phyloP scores from a whole-genome alignment of 176 grass and related monocot genomes.

The Carex littledalei region DNA sequence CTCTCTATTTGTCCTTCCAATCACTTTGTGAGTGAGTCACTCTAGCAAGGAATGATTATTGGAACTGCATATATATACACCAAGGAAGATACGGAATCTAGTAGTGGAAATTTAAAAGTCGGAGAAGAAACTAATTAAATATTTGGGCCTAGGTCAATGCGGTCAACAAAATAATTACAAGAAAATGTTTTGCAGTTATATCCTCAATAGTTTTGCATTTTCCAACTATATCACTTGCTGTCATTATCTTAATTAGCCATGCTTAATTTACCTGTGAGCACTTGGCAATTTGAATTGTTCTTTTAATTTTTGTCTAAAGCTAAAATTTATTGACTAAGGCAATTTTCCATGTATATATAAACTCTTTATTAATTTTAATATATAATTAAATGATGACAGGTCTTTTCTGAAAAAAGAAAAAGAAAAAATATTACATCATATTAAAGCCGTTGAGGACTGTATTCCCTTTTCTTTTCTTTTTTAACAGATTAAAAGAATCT shows the following conservation, averaged over 20 bases:
- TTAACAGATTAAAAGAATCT: neutral
- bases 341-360: too few relatives aligned
- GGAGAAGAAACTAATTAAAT: neutral
- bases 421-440: neutral
- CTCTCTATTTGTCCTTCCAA: neutral
- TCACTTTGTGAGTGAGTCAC: neutral
- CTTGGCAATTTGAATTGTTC: neutral
- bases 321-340: too few relatives aligned
- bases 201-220: neutral
- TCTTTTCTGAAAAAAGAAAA: neutral
- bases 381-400: too few relatives aligned
- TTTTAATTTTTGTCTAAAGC: too few relatives aligned
- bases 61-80: neutral
- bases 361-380: too few relatives aligned
- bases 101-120: neutral
- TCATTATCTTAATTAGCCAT: too few relatives aligned
- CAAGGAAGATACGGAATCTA: neutral
- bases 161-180: conserved; percentile 1
- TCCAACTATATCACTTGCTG: neutral
- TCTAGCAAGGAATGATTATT: neutral
- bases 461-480: neutral
- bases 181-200: neutral
- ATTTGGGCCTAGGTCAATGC: neutral
- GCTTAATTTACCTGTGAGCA: neutral
- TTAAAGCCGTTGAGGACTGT: neutral